Evolutionary conservation across 306 rosid species (phyloP).

Genomic region (Quercus engelmannii): DNA sequence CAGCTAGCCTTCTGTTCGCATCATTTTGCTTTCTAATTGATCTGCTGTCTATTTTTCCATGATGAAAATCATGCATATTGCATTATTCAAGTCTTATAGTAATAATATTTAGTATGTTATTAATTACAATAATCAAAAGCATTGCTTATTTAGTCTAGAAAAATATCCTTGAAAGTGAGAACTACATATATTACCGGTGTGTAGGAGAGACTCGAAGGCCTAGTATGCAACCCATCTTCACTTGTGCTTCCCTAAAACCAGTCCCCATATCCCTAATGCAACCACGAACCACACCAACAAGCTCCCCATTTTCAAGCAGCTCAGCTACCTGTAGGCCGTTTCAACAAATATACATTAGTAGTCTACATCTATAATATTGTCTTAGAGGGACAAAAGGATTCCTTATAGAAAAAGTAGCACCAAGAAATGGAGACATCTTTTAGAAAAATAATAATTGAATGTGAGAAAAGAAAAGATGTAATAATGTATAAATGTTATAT

Average conservation of each 20-base stretch:
- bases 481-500: slow-evolving; percentile 2
- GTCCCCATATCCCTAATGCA: slow-evolving; percentile 60
- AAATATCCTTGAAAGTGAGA: not conserved
- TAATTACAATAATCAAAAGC: not conserved
- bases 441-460: not conserved
- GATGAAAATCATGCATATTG: no score
- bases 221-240: slow-evolving; percentile 62
- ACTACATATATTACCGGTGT: slow-evolving; percentile 33
- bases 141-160: no score
- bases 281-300: slow-evolving; percentile 76
- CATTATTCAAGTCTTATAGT: no score
- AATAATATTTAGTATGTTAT: no score
- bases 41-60: not conserved
- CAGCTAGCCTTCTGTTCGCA: not conserved
- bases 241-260: slow-evolving; percentile 34
- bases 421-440: slow-evolving; percentile 11
- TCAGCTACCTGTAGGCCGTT: slow-evolving; percentile 58
- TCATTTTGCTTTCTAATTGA: not conserved
- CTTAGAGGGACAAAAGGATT: slow-evolving; percentile 9
- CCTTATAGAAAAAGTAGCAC: slow-evolving; percentile 3
- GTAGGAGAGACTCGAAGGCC: slow-evolving; percentile 80
- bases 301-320: slow-evolving; percentile 49
- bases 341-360: not conserved
- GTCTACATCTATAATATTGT: not conserved
- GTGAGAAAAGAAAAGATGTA: not conserved